These are phyloP conservation scores for Cucurbita ficifolia DNA, from an alignment of 306 rosid species.

Conservation along the genomic window DNA sequence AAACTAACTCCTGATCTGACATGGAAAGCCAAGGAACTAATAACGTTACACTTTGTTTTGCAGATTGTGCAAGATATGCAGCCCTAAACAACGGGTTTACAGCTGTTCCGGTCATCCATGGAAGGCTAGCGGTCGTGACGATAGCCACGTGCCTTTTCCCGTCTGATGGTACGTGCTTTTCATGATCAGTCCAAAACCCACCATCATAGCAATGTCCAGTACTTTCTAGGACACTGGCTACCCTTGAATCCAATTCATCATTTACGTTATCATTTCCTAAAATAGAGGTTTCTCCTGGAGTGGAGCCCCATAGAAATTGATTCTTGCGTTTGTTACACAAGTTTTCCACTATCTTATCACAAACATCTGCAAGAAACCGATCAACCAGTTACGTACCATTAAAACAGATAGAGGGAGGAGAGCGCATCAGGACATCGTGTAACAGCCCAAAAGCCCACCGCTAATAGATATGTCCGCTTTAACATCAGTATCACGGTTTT, in stretches of 20 bases:
- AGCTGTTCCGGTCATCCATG: slow-evolving; percentile 99
- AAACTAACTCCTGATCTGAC: slow-evolving; percentile 85
- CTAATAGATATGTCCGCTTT: too few relatives aligned
- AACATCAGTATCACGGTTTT: too few relatives aligned
- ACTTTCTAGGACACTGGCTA: slow-evolving; percentile 90
- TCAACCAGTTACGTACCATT: neutral
- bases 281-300: slow-evolving; percentile 50
- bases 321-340: slow-evolving; percentile 75
- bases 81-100: slow-evolving; percentile 96
- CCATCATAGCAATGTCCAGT: slow-evolving; percentile 85
- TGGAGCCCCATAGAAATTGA: slow-evolving; percentile 39
- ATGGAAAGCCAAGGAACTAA: slow-evolving; percentile 93
- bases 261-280: slow-evolving; percentile 51
- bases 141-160: slow-evolving; percentile 79
- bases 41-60: slow-evolving; percentile 67
- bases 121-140: slow-evolving; percentile 97
- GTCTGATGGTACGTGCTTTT: slow-evolving; percentile 38
- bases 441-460: too few relatives aligned
- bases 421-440: neutral
- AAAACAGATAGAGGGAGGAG: neutral
- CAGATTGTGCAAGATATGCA: slow-evolving; percentile 75
- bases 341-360: slow-evolving; percentile 82
- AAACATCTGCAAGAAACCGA: slow-evolving; percentile 40
- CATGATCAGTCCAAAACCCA: slow-evolving; percentile 72
- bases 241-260: slow-evolving; percentile 72